A percentile compares a stretch with the other conserved stretches of the same genome.
These are phyloP conservation scores for Rhododendron griersonianum DNA, from an alignment of 148 eudicot species.

Conservation along the genomic window DNA sequence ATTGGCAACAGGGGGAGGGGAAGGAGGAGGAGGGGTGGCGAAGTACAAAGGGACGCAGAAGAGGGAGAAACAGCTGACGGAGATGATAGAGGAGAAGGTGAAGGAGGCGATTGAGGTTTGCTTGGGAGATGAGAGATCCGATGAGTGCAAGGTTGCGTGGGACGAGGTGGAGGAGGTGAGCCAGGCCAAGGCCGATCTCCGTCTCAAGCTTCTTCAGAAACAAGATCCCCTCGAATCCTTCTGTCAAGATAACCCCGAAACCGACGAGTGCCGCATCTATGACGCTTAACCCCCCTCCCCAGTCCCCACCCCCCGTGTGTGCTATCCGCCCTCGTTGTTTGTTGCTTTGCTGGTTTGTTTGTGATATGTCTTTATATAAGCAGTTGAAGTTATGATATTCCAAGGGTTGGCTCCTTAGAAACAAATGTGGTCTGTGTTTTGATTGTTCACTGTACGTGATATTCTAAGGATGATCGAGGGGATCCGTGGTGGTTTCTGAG, in stretches of 20 bases:
- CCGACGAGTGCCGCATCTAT: conserved; percentile 41
- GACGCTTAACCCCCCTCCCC: conserved; percentile 11
- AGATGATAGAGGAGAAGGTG: conserved; percentile 44
- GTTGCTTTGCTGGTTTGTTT: not conserved
- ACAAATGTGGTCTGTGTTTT: not conserved
- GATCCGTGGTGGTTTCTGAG: not conserved
- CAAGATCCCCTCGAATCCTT: conserved; percentile 35
- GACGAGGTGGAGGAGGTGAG: conserved; percentile 48
- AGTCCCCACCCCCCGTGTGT: not conserved
- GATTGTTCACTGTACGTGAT: not conserved
- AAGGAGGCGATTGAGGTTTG: conserved; percentile 36
- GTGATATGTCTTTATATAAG: not conserved
- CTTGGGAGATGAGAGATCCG: conserved; percentile 27
- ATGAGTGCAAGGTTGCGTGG: conserved; percentile 50
- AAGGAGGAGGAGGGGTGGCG: conserved; percentile 5
- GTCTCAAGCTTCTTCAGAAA: conserved; percentile 22
- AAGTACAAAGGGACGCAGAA: conserved; percentile 37
- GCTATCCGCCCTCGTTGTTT: too few species aligned
- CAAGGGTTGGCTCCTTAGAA: not conserved
- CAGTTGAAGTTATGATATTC: not conserved
- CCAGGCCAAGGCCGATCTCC: conserved; percentile 51
- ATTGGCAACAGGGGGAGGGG: not conserved
- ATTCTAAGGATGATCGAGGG: not conserved
- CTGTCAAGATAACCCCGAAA: conserved; percentile 39
- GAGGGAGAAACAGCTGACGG: conserved; percentile 37